Conservation (phyloP, 1,284 basidiomycete species). For the Irpex sp. region DNA sequence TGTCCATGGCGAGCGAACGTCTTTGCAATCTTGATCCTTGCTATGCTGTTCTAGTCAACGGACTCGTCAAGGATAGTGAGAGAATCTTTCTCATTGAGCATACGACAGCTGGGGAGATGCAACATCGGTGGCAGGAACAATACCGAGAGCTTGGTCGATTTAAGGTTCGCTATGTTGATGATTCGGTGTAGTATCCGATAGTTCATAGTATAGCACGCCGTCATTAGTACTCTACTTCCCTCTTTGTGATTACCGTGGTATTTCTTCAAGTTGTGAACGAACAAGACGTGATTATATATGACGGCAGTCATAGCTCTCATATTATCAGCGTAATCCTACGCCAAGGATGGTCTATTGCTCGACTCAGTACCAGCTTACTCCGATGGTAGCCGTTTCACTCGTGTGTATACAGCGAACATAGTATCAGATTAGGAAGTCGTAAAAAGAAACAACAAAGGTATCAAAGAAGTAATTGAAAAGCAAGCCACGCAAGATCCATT, state of each 20-base stretch:
- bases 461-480: neutral
- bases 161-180: too few species aligned
- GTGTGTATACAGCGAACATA: neutral
- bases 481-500: neutral
- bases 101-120: neutral
- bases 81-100: neutral
- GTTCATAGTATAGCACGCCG: too few species aligned
- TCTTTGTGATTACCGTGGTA: too few species aligned
- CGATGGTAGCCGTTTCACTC: too few species aligned
- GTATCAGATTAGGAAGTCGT: neutral
- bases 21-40: neutral
- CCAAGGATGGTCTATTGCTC: too few species aligned
- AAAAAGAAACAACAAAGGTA: neutral
- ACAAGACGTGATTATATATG: too few species aligned
- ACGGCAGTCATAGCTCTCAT: too few species aligned
- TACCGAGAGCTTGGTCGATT: neutral
- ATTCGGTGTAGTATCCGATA: too few species aligned
- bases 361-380: too few species aligned
- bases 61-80: neutral
- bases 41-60: neutral
- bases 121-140: neutral
- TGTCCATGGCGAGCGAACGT: neutral
- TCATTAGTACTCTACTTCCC: too few species aligned
- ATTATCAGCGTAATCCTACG: too few species aligned
- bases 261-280: too few species aligned